phyloP scores from a whole-genome alignment of 2,329 filamentous ascomycete genomes.

The Tolypocladium tundrense region DNA sequence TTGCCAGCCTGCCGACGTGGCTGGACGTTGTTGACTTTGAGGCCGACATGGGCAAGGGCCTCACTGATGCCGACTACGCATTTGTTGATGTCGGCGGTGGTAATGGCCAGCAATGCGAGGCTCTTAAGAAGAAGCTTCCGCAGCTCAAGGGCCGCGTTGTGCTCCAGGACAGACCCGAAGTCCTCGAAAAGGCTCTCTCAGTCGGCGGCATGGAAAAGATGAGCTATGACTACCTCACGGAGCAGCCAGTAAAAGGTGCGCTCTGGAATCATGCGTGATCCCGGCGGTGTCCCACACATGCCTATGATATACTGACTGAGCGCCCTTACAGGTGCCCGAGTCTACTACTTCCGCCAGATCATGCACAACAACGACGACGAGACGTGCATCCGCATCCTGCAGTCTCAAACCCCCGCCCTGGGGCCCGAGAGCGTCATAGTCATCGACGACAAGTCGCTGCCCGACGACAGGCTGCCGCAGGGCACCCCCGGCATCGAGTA shows the following conservation, averaged over 20 bases:
- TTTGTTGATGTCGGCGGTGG: conserved; percentile 13
- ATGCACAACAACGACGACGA: conserved; percentile 15
- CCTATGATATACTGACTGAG: neutral
- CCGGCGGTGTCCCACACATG: neutral
- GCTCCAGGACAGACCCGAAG: conserved; percentile 12
- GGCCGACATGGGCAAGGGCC: conserved; percentile 5
- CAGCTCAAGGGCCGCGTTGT: conserved; percentile 5
- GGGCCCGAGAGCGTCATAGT: conserved; percentile 9
- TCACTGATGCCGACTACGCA: neutral
- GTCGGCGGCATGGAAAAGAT: conserved; percentile 13
- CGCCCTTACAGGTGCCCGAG: conserved; percentile 7
- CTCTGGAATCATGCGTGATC: neutral
- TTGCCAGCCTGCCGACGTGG: conserved; percentile 12
- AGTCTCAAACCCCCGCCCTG: conserved; percentile 9
- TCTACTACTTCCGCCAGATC: conserved; percentile 18
- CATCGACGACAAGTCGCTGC: conserved; percentile 13
- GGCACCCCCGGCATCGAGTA: conserved; percentile 9
- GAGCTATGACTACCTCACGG: conserved; percentile 10
- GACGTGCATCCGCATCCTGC: conserved; percentile 12
- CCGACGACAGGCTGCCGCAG: conserved; percentile 8
- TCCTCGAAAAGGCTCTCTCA: conserved; percentile 9
- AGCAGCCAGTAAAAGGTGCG: conserved; percentile 15
- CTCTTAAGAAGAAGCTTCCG: conserved; percentile 5
- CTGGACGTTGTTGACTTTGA: conserved; percentile 11
- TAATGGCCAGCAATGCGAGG: conserved; percentile 10